A percentile compares a stretch with the other conserved stretches of the same genome.
Evolutionary conservation across 78 protist species (phyloP).

Genomic region (Dictyostelium intermedium): DNA sequence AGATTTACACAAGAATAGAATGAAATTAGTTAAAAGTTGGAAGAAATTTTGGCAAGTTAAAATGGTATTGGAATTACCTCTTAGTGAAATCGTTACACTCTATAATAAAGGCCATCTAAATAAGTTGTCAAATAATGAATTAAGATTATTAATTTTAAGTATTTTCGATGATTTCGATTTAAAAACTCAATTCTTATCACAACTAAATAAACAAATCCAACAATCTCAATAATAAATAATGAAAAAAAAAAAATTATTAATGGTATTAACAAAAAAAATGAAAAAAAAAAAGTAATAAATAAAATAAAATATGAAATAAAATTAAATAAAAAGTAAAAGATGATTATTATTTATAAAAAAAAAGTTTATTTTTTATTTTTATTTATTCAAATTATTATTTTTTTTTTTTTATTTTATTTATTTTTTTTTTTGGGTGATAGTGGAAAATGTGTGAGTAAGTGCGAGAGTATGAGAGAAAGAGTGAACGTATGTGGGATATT

Average conservation of each 20-base stretch:
- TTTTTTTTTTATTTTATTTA: background rate
- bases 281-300: background rate
- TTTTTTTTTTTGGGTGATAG: background rate
- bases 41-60: slow-evolving; percentile 54
- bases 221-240: background rate
- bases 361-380: too few species aligned
- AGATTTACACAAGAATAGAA: slow-evolving; percentile 4
- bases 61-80: slow-evolving; percentile 39
- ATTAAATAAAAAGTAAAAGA: too few species aligned
- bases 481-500: background rate
- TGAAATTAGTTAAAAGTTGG: slow-evolving; percentile 52
- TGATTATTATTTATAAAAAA: too few species aligned
- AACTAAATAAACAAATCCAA: slow-evolving; percentile 9
- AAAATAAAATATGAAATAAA: too few species aligned
- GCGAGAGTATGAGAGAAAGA: background rate
- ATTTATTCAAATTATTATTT: background rate
- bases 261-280: too few species aligned
- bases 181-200: slow-evolving; percentile 18
- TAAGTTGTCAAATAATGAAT: slow-evolving; percentile 27
- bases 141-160: slow-evolving; percentile 20
- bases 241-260: background rate
- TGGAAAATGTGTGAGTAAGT: background rate
- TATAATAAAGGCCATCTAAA: slow-evolving; percentile 29
- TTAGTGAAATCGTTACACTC: slow-evolving; percentile 20
- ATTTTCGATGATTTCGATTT: slow-evolving; percentile 64